These are phyloP conservation scores for Fusarium sp. DNA, from an alignment of 2,329 filamentous ascomycete species.

Conservation along the genomic window DNA sequence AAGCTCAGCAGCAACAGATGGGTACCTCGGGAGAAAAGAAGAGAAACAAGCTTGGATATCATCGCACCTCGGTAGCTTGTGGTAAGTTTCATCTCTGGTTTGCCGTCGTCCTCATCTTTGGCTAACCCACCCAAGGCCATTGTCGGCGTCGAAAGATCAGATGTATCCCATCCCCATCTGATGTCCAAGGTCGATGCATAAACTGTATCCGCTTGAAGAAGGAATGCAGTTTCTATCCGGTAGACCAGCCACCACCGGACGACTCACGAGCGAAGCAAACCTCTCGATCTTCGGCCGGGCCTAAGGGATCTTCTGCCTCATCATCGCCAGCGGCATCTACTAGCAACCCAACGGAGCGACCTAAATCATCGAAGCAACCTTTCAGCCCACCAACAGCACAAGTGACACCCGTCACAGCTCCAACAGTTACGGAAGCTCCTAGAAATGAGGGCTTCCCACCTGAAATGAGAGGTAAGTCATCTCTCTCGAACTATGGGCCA, in stretches of 20 bases:
- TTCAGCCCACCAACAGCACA: constrained; percentile 60
- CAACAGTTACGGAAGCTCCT: constrained; percentile 55
- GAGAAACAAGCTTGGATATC: constrained; percentile 94
- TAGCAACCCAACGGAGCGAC: constrained; percentile 56
- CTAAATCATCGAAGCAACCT: constrained; percentile 49
- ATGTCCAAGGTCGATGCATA: constrained; percentile 81
- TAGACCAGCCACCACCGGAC: constrained; percentile 77
- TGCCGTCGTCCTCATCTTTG: not conserved
- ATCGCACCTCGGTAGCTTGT: constrained; percentile 94
- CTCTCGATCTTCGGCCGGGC: constrained; percentile 53
- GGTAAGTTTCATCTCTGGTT: constrained; percentile 70
- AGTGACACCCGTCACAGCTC: constrained; percentile 58
- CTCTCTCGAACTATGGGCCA: constrained; percentile 32
- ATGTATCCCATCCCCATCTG: constrained; percentile 81
- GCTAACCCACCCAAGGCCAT: constrained; percentile 70
- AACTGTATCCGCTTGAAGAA: constrained; percentile 96
- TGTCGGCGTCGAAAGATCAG: constrained; percentile 94
- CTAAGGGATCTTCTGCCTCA: constrained; percentile 58
- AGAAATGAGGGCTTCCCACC: constrained; percentile 52
- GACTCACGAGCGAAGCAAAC: constrained; percentile 58
- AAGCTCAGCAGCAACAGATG: constrained; percentile 45
- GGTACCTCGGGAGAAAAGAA: constrained; percentile 63
- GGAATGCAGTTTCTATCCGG: constrained; percentile 91
- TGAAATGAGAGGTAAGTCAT: constrained; percentile 58
- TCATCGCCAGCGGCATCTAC: constrained; percentile 61